Evolutionary conservation across 768 basidiomycete genomes (phyloP).

Genomic region (Amanita polypyramis): DNA sequence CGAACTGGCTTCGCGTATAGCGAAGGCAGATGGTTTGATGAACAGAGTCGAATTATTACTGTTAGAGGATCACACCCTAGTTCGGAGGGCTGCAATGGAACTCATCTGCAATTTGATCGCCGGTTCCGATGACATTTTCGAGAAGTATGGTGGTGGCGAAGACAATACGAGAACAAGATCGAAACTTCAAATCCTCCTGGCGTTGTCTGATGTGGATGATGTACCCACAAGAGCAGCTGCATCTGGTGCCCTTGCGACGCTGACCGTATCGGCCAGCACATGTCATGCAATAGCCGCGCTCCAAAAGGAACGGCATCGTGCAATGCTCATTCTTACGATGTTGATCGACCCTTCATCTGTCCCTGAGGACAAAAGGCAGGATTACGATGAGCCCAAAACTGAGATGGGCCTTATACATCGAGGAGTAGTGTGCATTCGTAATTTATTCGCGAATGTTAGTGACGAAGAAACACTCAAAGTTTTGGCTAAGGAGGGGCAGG

Average conservation of each 20-base stretch:
- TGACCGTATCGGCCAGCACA: constrained; percentile 52
- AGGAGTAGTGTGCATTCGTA: constrained; percentile 64
- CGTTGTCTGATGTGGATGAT: constrained; percentile 83
- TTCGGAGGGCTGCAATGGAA: constrained; percentile 84
- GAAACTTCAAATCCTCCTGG: constrained; percentile 73
- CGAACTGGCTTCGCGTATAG: constrained; percentile 57
- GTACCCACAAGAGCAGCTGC: constrained; percentile 80
- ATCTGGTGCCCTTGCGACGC: constrained; percentile 77
- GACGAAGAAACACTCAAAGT: constrained; percentile 26
- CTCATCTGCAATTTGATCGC: constrained; percentile 85
- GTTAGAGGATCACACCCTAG: constrained; percentile 71
- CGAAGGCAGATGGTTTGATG: constrained; percentile 46
- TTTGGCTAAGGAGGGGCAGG: constrained; percentile 41
- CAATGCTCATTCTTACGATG: constrained; percentile 55
- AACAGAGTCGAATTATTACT: constrained; percentile 63
- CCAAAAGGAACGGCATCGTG: constrained; percentile 52
- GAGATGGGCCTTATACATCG: constrained; percentile 67
- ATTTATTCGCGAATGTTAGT: constrained; percentile 41
- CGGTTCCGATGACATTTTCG: constrained; percentile 68
- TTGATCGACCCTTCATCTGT: constrained; percentile 51
- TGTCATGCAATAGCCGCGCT: constrained; percentile 55
- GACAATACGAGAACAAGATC: constrained; percentile 34
- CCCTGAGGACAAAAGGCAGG: constrained; percentile 20
- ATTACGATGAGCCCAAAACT: constrained; percentile 24
- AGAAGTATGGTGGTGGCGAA: constrained; percentile 48